phyloP scores from a whole-genome alignment of 2,329 filamentous ascomycete genomes.

The Fusarium sp. region DNA sequence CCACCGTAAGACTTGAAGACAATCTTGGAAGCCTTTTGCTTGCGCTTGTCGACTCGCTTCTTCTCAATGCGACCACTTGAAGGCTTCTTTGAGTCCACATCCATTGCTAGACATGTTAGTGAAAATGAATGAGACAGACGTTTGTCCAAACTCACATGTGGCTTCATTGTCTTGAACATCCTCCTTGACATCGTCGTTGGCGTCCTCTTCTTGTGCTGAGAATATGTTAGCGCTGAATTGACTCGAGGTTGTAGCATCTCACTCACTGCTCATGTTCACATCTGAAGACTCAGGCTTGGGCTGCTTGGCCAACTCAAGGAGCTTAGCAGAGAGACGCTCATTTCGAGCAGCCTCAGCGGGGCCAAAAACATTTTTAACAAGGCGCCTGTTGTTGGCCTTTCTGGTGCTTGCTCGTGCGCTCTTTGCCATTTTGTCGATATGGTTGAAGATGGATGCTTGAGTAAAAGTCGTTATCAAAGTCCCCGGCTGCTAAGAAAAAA shows the following conservation, averaged over 20 bases:
- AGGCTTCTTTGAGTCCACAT: constrained; percentile 62
- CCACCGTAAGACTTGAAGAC: constrained; percentile 69
- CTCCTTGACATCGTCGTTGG: constrained; percentile 44
- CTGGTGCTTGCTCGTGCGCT: constrained; percentile 79
- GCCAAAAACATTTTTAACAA: constrained; percentile 85
- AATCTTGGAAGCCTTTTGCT: constrained; percentile 64
- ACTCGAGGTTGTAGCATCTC: neutral
- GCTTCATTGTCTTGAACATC: constrained; percentile 43
- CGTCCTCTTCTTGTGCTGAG: constrained; percentile 43
- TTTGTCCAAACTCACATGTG: constrained; percentile 32
- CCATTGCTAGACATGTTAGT: constrained; percentile 58
- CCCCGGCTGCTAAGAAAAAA: constrained; percentile 38
- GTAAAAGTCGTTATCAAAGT: constrained; percentile 29
- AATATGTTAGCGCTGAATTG: constrained; percentile 5
- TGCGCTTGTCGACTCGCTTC: constrained; percentile 67
- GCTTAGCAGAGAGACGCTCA: constrained; percentile 85
- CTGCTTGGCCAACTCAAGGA: constrained; percentile 81
- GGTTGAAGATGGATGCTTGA: constrained; percentile 12
- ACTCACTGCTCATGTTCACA: constrained; percentile 58
- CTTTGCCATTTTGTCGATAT: constrained; percentile 78
- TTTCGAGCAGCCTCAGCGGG: constrained; percentile 82
- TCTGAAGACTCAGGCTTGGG: constrained; percentile 71
- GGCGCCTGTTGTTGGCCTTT: constrained; percentile 84
- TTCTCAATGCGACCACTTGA: constrained; percentile 54
- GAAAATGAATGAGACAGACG: neutral